Evolutionary conservation across 495 filamentous ascomycete genomes (phyloP).

Genomic region (Penicillium bovifimosum): DNA sequence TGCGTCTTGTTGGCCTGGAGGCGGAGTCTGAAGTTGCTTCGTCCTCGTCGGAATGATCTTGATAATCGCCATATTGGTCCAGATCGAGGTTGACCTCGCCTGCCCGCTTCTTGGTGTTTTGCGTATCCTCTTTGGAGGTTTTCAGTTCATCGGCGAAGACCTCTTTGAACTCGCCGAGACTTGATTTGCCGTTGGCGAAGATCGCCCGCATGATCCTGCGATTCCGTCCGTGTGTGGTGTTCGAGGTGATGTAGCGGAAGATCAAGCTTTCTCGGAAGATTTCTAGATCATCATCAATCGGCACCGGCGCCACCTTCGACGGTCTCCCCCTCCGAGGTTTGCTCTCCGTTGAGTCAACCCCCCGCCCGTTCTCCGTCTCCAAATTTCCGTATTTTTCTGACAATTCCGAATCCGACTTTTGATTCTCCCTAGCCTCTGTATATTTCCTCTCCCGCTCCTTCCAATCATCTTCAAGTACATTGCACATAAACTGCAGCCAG

Average conservation of each 20-base stretch:
- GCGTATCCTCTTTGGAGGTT: slow-evolving; percentile 14
- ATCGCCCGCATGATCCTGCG: slow-evolving; percentile 57
- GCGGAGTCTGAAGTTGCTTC: slow-evolving; percentile 4
- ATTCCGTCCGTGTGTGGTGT: slow-evolving; percentile 34
- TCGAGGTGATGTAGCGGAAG: slow-evolving; percentile 44
- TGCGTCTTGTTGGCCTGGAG: slow-evolving; percentile 6
- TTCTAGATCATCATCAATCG: slow-evolving; percentile 23
- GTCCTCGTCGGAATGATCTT: slow-evolving; percentile 44
- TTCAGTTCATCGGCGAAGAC: slow-evolving; percentile 58
- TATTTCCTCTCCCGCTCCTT: slow-evolving; percentile 41
- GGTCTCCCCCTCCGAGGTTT: neutral
- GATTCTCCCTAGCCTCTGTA: slow-evolving; percentile 7
- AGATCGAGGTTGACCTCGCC: slow-evolving; percentile 53
- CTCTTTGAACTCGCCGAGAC: slow-evolving; percentile 47
- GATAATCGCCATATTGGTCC: slow-evolving; percentile 54
- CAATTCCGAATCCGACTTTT: slow-evolving; percentile 8
- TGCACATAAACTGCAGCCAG: slow-evolving; percentile 77
- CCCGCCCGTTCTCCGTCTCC: neutral
- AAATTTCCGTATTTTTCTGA: neutral
- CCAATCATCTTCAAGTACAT: slow-evolving; percentile 73
- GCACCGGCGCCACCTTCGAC: slow-evolving; percentile 2
- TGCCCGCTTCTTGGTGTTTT: slow-evolving; percentile 36
- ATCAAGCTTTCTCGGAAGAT: slow-evolving; percentile 50
- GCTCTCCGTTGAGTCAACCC: neutral
- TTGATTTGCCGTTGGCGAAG: slow-evolving; percentile 54